Evolutionary conservation across 2,329 filamentous ascomycete species (phyloP), one percentile per base, ranked within the genome.

Genomic region (Diaporthe humulicola): DNA sequence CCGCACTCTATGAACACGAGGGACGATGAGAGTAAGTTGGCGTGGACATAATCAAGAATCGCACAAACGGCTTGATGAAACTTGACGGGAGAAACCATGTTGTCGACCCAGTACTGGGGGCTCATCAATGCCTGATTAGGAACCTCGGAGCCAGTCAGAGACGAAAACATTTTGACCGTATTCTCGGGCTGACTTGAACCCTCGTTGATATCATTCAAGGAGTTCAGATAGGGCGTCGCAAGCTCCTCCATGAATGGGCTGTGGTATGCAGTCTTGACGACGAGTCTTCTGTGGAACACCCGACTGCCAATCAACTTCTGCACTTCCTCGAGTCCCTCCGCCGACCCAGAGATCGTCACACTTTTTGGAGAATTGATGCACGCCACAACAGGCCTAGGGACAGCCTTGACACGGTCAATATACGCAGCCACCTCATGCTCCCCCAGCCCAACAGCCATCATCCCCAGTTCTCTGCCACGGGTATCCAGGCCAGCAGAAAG

Each of bases 1-100:
- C 88, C 88, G 12, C 89, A 78, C 78, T 89, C 88, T n/a, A 89
- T 77, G 30, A 87, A 81, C 79, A 85, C 82, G 70, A 79, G 67
- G 0, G 85, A 85, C 33, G 86, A 83, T 4, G 61, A 60, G 3
- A 58, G 64, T 22, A 60, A 52, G 19, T 52, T 22, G 1, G 73
- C 40, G 4, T 71, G 54, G 5, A 71, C 71, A 3, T 73, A 42
- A 17, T 30, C 73, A 25, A 67, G 22, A 58, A 57, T 70, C 17
- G 17, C 28, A 19, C 36, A 28, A 4, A 75, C 28, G 1, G 74
- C 70, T 22, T 75, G 64, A n/a, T 66, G 54, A 30, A 76, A 76
- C 10, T 50, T 56, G 38, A 76, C 75, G 1, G 75, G 75, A 19
- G 61, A 70, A 9, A 66, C 61, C 42, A 76, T 70, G 17, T 74